phyloP scores from a whole-genome alignment of 371 early-diverging fungal species.

The Syncephalastrum contaminatum region DNA sequence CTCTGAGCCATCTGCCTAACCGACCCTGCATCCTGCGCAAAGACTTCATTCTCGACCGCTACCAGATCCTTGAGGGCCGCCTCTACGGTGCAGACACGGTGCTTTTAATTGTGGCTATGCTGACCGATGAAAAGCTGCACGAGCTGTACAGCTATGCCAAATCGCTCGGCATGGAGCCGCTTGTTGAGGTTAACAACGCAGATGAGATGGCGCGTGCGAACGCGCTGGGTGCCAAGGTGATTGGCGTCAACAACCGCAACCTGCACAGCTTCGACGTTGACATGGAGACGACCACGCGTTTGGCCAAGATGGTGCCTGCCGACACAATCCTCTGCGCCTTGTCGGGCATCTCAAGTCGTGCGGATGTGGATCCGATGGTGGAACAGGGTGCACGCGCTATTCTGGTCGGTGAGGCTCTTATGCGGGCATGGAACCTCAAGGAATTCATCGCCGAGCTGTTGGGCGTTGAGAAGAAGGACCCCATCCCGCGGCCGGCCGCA shows the following conservation, averaged over 20 bases:
- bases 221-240: slow-evolving; percentile 77
- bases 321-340: slow-evolving; percentile 81
- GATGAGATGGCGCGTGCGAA: slow-evolving; percentile 89
- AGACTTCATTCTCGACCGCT: slow-evolving; percentile 95
- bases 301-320: slow-evolving; percentile 75
- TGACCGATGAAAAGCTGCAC: slow-evolving; percentile 64
- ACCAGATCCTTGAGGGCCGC: slow-evolving; percentile 93
- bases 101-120: slow-evolving; percentile 94
- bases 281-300: slow-evolving; percentile 75
- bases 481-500: slow-evolving; percentile 12
- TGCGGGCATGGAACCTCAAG: slow-evolving; percentile 79
- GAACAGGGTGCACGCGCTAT: slow-evolving; percentile 77
- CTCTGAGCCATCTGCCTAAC: slow-evolving; percentile 62
- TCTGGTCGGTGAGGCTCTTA: slow-evolving; percentile 95
- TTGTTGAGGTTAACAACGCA: slow-evolving; percentile 93
- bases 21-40: slow-evolving; percentile 94
- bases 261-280: slow-evolving; percentile 95
- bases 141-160: slow-evolving; percentile 74
- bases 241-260: slow-evolving; percentile 97
- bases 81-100: slow-evolving; percentile 92
- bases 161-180: slow-evolving; percentile 91
- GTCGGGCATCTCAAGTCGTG: slow-evolving; percentile 83
- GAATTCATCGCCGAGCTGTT: slow-evolving; percentile 74
- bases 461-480: slow-evolving; percentile 38
- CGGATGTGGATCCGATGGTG: slow-evolving; percentile 83